Conservation (phyloP, 2,329 filamentous ascomycete genomes). For the Fusarium foetens region DNA sequence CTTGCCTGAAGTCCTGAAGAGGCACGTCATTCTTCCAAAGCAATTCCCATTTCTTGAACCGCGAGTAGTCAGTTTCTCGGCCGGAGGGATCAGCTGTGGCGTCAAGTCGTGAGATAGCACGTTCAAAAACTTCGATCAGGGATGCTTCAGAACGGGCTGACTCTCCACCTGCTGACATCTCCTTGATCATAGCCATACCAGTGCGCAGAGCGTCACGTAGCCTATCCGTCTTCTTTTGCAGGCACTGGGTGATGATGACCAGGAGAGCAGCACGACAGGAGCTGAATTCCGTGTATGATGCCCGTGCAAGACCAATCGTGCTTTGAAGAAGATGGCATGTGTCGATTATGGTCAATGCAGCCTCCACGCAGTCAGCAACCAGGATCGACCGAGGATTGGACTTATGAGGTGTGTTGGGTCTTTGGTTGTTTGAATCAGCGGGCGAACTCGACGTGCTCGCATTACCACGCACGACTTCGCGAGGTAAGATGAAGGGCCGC, state of each 20-base stretch:
- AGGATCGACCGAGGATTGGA: constrained; percentile 51
- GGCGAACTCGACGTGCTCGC: constrained; percentile 47
- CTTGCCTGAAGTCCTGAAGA: constrained; percentile 41
- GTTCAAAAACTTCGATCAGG: constrained; percentile 63
- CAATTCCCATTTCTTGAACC: constrained; percentile 64
- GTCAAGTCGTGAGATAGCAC: constrained; percentile 58
- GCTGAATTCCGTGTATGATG: constrained; percentile 66
- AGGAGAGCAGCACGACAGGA: constrained; percentile 64
- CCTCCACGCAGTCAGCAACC: constrained; percentile 63
- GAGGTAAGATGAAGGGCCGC: constrained; percentile 61
- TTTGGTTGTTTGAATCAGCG: constrained; percentile 45
- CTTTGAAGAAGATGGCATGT: constrained; percentile 60
- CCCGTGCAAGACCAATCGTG: constrained; percentile 63
- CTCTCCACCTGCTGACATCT: constrained; percentile 63
- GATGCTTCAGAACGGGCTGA: constrained; percentile 63
- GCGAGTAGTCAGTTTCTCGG: constrained; percentile 60
- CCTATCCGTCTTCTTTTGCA: constrained; percentile 51
- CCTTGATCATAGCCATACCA: constrained; percentile 61
- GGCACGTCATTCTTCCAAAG: constrained; percentile 55
- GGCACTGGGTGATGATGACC: constrained; percentile 55
- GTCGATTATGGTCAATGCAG: constrained; percentile 61
- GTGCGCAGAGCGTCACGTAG: constrained; percentile 59
- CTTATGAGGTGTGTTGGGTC: constrained; percentile 44
- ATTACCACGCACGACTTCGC: constrained; percentile 41
- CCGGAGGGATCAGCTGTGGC: constrained; percentile 52